Evolutionary conservation across 2,329 filamentous ascomycete species (phyloP).

Genomic region (Xylaria arbuscula): DNA sequence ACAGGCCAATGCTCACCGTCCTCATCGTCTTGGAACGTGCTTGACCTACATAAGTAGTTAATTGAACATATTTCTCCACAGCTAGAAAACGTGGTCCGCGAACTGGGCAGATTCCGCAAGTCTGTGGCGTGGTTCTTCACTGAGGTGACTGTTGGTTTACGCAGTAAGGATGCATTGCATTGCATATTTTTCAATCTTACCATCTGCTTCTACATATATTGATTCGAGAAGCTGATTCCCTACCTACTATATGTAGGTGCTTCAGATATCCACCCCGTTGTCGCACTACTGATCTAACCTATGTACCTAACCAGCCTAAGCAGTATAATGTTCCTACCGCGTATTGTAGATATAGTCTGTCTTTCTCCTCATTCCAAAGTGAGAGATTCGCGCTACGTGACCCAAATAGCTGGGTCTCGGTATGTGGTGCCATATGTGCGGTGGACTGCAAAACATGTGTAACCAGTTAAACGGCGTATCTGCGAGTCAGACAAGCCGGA

Average conservation of each 20-base stretch:
- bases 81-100: neutral
- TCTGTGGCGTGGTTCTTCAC: neutral
- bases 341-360: neutral
- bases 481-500: neutral
- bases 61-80: neutral
- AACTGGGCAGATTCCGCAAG: neutral
- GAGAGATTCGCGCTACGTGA: neutral
- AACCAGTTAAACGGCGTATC: neutral
- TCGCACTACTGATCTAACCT: neutral
- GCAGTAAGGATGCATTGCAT: neutral
- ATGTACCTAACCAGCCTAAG: no score
- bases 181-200: neutral
- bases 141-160: conserved; percentile 13
- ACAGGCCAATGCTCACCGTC: neutral
- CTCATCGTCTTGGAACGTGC: neutral
- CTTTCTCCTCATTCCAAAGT: neutral
- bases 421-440: neutral
- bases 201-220: neutral
- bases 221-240: neutral
- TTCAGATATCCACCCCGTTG: neutral
- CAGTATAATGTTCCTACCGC: neutral
- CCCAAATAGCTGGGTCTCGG: conserved; percentile 10
- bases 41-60: neutral
- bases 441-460: conserved; percentile 2
- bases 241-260: no score